Evolutionary conservation across 805 yeast genomes (phyloP), one percentile per base, ranked within the genome.

Genomic region (Hanseniaspora mollemarum): DNA sequence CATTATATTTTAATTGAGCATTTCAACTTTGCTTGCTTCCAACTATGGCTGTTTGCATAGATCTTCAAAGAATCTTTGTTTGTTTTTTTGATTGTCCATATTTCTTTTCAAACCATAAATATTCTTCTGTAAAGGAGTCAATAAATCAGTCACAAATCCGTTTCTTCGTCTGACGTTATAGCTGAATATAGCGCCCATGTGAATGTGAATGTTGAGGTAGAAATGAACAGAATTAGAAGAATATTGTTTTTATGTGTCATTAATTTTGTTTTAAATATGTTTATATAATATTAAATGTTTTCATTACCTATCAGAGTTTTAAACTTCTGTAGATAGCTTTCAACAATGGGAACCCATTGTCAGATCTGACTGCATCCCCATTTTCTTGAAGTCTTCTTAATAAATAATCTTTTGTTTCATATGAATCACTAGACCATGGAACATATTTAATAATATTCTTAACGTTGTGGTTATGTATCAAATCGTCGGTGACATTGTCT

Each of bases 391-490:
- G 71, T 69, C 97, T 78, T 71, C 97, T 80, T 55, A 81, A 71
- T 54, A 88, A 69, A 63, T 88, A 88, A 58, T 86, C 95, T 69
- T 85, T 87, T 53, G 96, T 87, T 68, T 90, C 96, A 58, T 78
- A 68, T 51, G 95, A 94, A 31, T 96, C 96, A 15, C 13, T 40
- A 9, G 96, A 96, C 96, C 96, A 88, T 16, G 96, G 94, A 55
- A 88, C 96, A 63, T 90, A 88, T 69, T 90, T 90, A 68, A 90
- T 81, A 49, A 88, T 81, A 60, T 86, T 86, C 54, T 74, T 77
- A 41, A 77, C 83, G 41, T 76, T 72, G 57, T 83, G 77, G 43
- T 78, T 71, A 37, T 72, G 67, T 52, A 85, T 77, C 60, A 88
- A 73, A 57, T 83, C 86, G 63, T 75, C 74, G 24, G 96, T 86